Base-by-base conservation (phyloP, 2,329 filamentous ascomycete genomes). In the Curvularia lunata region DNA sequence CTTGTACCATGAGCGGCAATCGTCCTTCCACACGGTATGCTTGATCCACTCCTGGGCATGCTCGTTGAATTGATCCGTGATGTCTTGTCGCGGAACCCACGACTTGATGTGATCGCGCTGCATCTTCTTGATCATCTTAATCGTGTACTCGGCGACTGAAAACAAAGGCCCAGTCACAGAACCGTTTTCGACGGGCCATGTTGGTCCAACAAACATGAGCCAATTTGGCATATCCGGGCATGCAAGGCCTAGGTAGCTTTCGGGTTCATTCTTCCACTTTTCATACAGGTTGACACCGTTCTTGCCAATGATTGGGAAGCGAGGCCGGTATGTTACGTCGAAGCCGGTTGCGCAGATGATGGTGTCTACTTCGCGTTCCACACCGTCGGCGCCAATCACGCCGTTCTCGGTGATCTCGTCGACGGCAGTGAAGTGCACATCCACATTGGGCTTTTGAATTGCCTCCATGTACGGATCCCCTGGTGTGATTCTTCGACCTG, bases 391-490 rank as follows among this genome's bases (percentile, higher is more conserved):
- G 10, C 79, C 79, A 0, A 82, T 72, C 1, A 82, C 76, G 1
- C 80, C 80, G 3, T 78, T 77, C 58, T 80, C 76, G 0, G 81
- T 82, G 55, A 82, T 78, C 27, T 75, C 74, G 13, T 70, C 71
- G 2, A 82, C 81, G 1, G 77, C 72, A 1, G 81, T 80, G 63
- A 83, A 83, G 60, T 83, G 80, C 0, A 83, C 81, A 61, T 83
- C 78, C 1, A 83, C 80, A 50, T 84, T 84, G 7, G 75, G 71
- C 52, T 83, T 75, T 57, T 82, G 80, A 43, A 84, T 80, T 1
- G 82, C 81, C 42, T 74, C 60, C 77, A 84, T 81, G 61, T 84
- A 84, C 1, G 80, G 80, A 63, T 83, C 81, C 2, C 82, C 82
- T 0, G 80, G 80, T 0, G 80, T 82, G 41, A 82, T 72, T n/a